Conservation (phyloP, 208 protist species). For the Trypanosoma platydactyli region DNA sequence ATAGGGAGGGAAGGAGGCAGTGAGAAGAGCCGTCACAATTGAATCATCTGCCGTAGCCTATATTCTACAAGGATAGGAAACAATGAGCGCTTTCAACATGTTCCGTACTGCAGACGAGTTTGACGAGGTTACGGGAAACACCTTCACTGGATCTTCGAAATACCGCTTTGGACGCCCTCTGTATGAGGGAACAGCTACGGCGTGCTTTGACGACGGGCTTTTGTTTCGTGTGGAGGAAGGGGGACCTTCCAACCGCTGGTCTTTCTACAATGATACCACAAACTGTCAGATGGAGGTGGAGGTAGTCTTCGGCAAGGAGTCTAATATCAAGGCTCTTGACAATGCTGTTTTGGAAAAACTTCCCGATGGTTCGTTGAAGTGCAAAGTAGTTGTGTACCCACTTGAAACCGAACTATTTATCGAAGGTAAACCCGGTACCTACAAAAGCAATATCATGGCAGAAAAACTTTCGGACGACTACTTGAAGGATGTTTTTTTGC, state of each 20-base stretch:
- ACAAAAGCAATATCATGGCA: slow-evolving; percentile 68
- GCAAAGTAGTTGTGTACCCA: slow-evolving; percentile 68
- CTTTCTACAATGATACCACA: slow-evolving; percentile 84
- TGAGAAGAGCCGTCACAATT: not conserved
- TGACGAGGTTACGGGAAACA: slow-evolving; percentile 55
- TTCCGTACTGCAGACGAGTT: slow-evolving; percentile 73
- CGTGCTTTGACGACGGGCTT: slow-evolving; percentile 69
- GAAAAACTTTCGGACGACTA: slow-evolving; percentile 64
- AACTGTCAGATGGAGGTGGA: slow-evolving; percentile 77
- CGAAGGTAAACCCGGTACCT: slow-evolving; percentile 51
- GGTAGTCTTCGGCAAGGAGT: slow-evolving; percentile 67
- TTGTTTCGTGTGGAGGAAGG: slow-evolving; percentile 75
- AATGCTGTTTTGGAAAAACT: slow-evolving; percentile 55
- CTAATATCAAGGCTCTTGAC: slow-evolving; percentile 56
- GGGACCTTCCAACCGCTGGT: slow-evolving; percentile 62
- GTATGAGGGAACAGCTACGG: slow-evolving; percentile 46
- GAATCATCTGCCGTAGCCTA: not conserved
- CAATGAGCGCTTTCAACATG: not conserved
- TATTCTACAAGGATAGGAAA: not conserved
- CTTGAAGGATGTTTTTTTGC: slow-evolving; percentile 56
- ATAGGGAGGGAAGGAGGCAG: not conserved
- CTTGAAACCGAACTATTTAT: slow-evolving; percentile 79
- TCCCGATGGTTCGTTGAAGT: slow-evolving; percentile 45
- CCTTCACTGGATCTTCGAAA: slow-evolving; percentile 18
- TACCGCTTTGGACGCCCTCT: slow-evolving; percentile 33